Base-by-base conservation (phyloP, 345 rosid genomes). In the Citrus australasica region DNA sequence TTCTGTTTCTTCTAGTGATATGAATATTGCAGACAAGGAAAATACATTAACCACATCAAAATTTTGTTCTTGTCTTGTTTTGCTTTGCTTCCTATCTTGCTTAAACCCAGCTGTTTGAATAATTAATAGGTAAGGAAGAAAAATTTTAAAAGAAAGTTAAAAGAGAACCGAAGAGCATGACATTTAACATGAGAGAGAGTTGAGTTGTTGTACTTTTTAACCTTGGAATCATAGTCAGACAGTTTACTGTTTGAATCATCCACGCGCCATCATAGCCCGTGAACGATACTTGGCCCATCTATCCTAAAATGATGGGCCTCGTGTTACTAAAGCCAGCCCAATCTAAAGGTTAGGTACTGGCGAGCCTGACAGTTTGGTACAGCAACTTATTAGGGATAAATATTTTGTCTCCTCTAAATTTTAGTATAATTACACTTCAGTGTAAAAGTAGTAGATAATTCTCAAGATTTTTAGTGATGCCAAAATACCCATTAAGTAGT, bases 1-100 rank as follows among this genome's bases (percentile, higher is more conserved):
- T 78, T 81, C 61, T 68, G 11, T 33, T 30, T 65, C 67, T 79
- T 73, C 14, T 8, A 24, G 75, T 69, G 79, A 81, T 75, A 76
- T 33, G 46, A 55, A 51, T 66, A 38, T 42, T 61, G 58, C 75
- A 59, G 51, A 69, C 61, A 27, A 76, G 84, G 81, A 63, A 84
- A 76, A 46, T 33, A 6, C 65, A 75, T 72, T 72, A 77, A 63
- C 42, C 68, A 60, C 76, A 21, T 17, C 5, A 56, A 74, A 58
- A 14, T 72, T 72, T 19, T 58, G 69, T 62, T 62, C 56, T 28
- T 67, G 30, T 35, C 74, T 40, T 66, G 69, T 9, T 13, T 65
- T 33, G 24, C 59, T 79, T 58, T 67, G 84, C 69, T 74, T 53
- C 75, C 68, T 32, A 5, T 51, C 68, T 67, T 22, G 58, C 73